Evolutionary conservation across 2,329 filamentous ascomycete genomes (phyloP), one percentile per base, ranked within the genome.

Genomic region (Xylariomycetidae sp.): DNA sequence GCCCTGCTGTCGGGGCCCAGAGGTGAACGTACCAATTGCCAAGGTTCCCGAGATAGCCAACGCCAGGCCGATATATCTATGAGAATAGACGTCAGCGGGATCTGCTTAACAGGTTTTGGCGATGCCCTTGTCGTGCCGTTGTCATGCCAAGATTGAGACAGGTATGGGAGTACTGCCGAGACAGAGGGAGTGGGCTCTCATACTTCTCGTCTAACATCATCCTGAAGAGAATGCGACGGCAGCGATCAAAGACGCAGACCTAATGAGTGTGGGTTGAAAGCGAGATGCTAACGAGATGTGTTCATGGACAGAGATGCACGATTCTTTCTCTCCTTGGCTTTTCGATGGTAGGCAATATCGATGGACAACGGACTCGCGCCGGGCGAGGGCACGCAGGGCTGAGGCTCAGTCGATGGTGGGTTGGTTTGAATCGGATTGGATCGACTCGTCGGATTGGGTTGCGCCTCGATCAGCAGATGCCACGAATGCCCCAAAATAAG

Each of bases 1-100:
- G n/a, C n/a, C n/a, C n/a, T n/a, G n/a, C n/a, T n/a, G n/a, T n/a
- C n/a, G n/a, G n/a, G n/a, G n/a, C n/a, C n/a, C n/a, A n/a, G n/a
- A n/a, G n/a, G n/a, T n/a, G n/a, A 17, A 60, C 72, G 51, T 74
- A 85, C 83, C 84, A 64, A 88, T 88, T 45, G 82, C 82, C 56
- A 87, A 66, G 49, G 82, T 85, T 23, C 82, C 85, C 41, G 73
- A 72, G 57, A 88, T 80, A 70, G 84, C 84, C 62, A 88, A 65
- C 40, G 76, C 77, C 64, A 88, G 68, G 56, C 84, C 84, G 53
- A 88, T 78, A 56, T 88, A 88, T 69, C 84, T 87, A 54, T 42
- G 43, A 16, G 31, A 39, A 20, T 35, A 34, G 27, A 36, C 38
- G 53, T 65, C 46, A 66, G 61, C 50, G n/a, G n/a, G n/a, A n/a